Conservation (phyloP, 2,329 filamentous ascomycete genomes). For the Aspergillus pseudoglaucus region DNA sequence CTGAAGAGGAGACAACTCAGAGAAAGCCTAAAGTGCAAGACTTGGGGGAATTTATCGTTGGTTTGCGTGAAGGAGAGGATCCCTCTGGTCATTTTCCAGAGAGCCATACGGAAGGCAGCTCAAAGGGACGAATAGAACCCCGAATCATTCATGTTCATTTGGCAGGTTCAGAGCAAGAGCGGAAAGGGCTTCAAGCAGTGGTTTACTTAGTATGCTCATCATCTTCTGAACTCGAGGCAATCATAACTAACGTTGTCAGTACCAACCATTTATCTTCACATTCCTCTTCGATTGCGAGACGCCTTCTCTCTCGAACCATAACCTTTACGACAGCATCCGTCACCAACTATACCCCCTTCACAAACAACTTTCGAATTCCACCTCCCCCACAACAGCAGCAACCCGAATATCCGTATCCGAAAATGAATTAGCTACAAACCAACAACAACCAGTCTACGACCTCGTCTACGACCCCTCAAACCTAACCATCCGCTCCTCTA, state of each 20-base stretch:
- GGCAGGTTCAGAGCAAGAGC: conserved; percentile 8
- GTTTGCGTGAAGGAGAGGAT: conserved; percentile 33
- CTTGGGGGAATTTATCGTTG: conserved; percentile 37
- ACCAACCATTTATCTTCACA: conserved; percentile 47
- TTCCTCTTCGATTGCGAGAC: conserved; percentile 43
- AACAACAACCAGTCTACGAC: conserved; percentile 48
- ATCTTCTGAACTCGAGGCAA: neutral
- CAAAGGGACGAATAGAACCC: conserved; percentile 27
- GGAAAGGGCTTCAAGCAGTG: conserved; percentile 30
- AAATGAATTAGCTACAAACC: conserved; percentile 23
- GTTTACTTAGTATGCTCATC: conserved; percentile 35
- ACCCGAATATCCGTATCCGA: conserved; percentile 30
- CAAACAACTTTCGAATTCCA: conserved; percentile 40
- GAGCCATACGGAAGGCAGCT: conserved; percentile 13
- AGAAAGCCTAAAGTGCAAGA: conserved; percentile 14
- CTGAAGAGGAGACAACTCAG: neutral
- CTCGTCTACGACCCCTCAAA: conserved; percentile 55
- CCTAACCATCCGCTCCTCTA: conserved; percentile 53
- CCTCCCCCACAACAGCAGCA: conserved; percentile 37
- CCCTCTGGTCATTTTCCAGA: conserved; percentile 24
- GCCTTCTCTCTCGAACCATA: conserved; percentile 33
- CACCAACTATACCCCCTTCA: conserved; percentile 45
- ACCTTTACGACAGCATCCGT: conserved; percentile 44
- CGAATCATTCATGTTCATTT: conserved; percentile 32
- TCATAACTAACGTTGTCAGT: conserved; percentile 17